Conservation (phyloP, 1,284 basidiomycete genomes). For the Puccinia brachypodii region DNA sequence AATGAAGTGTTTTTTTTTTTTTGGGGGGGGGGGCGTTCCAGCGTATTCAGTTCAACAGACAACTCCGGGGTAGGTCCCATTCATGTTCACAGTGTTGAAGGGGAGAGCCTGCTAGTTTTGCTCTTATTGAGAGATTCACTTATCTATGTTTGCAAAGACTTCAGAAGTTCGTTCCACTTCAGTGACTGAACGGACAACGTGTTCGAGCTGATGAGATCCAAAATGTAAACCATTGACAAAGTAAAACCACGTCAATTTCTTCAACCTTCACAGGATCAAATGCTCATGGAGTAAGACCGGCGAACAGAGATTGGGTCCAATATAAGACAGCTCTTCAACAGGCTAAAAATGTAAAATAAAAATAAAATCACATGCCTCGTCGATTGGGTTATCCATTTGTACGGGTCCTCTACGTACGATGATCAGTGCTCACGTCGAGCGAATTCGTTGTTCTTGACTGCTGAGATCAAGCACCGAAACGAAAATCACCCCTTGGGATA, state of each 20-base stretch:
- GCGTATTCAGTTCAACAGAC: not conserved
- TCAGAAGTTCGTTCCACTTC: slow-evolving; percentile 1
- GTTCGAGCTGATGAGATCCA: not conserved
- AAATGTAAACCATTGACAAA: not conserved
- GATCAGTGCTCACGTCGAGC: too few relatives aligned
- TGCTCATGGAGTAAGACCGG: too few relatives aligned
- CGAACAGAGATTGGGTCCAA: too few relatives aligned
- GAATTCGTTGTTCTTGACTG: too few relatives aligned
- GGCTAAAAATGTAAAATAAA: too few relatives aligned
- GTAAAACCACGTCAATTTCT: not conserved
- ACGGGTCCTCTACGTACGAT: too few relatives aligned
- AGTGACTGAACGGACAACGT: slow-evolving; percentile 16
- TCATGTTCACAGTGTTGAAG: not conserved
- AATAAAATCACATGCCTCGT: not conserved
- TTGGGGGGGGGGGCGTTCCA: too few relatives aligned
- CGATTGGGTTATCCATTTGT: slow-evolving; percentile 7
- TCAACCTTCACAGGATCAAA: not conserved
- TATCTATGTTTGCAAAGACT: slow-evolving; percentile 36
- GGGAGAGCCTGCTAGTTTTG: too few relatives aligned
- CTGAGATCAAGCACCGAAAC: too few relatives aligned
- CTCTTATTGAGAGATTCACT: slow-evolving; percentile 5
- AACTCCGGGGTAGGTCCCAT: not conserved
- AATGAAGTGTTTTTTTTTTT: not conserved
- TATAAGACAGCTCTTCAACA: too few relatives aligned
- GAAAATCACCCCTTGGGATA: too few relatives aligned